Conservation (phyloP, 108 stramenopile genomes). For the Skeletonema menzelii region DNA sequence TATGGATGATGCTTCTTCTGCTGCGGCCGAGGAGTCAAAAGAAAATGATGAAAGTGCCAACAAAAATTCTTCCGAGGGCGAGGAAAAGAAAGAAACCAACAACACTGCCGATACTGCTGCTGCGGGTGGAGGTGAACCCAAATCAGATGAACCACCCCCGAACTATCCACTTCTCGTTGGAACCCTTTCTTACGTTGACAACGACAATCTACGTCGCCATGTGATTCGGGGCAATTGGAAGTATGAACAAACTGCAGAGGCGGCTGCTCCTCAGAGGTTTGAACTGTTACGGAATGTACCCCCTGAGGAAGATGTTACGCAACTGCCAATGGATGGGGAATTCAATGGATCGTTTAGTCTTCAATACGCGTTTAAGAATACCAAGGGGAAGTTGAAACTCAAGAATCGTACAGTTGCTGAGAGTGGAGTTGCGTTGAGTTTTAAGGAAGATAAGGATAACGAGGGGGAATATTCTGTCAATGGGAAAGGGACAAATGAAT, state of each 20-base stretch:
- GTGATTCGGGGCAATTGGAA: conserved; percentile 89
- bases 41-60: neutral
- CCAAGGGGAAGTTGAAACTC: conserved; percentile 79
- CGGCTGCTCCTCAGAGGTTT: conserved; percentile 77
- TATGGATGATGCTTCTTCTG: conserved; percentile 10
- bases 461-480: conserved; percentile 53
- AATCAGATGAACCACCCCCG: neutral
- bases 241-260: conserved; percentile 61
- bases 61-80: neutral
- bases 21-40: neutral
- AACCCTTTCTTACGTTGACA: conserved; percentile 73
- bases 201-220: conserved; percentile 66
- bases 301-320: conserved; percentile 63
- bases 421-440: conserved; percentile 74
- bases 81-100: neutral
- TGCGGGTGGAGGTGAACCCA: neutral
- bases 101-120: neutral
- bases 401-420: conserved; percentile 71
- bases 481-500: conserved; percentile 76
- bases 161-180: conserved; percentile 30
- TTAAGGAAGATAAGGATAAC: conserved; percentile 52
- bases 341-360: conserved; percentile 85
- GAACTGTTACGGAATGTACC: conserved; percentile 71
- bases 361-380: conserved; percentile 57
- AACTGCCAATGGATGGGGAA: conserved; percentile 74